These are phyloP conservation scores for Trichoderma hamatum DNA, from an alignment of 2,329 filamentous ascomycete genomes.

Conservation along the genomic window DNA sequence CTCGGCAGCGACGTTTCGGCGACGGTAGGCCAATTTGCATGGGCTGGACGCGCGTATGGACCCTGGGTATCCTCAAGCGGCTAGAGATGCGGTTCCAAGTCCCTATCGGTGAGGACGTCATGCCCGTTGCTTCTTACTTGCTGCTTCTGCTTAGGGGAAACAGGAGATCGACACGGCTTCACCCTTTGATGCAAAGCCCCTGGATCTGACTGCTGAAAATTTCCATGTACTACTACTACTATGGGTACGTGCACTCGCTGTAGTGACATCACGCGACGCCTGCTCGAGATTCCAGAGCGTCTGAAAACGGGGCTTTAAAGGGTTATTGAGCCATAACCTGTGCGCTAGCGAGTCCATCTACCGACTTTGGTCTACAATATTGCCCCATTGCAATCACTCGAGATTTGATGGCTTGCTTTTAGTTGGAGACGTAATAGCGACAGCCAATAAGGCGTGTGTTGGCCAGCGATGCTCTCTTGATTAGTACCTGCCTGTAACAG, in stretches of 20 bases:
- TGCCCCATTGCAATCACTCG: not conserved
- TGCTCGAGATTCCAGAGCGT: not conserved
- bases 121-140: not conserved
- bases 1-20: slow-evolving; percentile 11
- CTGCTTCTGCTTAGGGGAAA: not conserved
- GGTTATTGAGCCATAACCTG: not conserved
- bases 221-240: not conserved
- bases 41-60: slow-evolving; percentile 24
- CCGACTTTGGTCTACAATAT: not conserved
- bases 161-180: not conserved
- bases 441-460: not conserved
- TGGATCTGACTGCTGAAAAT: slow-evolving; percentile 11
- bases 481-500: not conserved
- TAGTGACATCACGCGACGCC: slow-evolving; percentile 18
- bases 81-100: not conserved
- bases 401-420: not conserved
- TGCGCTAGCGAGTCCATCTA: not conserved
- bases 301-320: slow-evolving; percentile 1
- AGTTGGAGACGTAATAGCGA: not conserved
- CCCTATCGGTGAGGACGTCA: not conserved
- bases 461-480: not conserved
- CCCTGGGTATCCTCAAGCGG: not conserved
- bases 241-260: not conserved
- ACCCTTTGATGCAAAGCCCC: not conserved
- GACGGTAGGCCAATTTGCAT: slow-evolving; percentile 2